Conservation (phyloP, 2,329 filamentous ascomycete genomes). For the Sporothrix euskadiensis region DNA sequence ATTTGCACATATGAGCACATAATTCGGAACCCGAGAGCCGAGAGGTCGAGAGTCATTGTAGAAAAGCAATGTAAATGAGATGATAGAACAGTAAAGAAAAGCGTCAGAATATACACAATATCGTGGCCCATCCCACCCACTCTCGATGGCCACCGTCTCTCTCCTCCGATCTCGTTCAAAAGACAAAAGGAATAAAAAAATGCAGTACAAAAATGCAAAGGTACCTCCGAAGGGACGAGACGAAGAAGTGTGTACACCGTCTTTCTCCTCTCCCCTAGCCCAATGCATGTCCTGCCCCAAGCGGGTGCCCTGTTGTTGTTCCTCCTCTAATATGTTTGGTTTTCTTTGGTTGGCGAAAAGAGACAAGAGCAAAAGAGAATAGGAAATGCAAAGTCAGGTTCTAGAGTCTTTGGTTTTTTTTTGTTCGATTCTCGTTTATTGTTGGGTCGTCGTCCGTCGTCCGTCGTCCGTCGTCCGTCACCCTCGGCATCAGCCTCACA, state of each 20-base stretch:
- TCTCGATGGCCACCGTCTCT: neutral
- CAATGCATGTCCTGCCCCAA: slow-evolving; percentile 14
- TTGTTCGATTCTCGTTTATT: slow-evolving; percentile 1
- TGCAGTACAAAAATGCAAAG: neutral
- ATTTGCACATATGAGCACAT: neutral
- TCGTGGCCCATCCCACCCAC: neutral
- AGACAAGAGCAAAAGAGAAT: neutral
- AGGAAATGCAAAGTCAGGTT: neutral
- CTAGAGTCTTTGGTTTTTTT: slow-evolving; percentile 12
- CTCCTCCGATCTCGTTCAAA: neutral
- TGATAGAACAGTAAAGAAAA: neutral
- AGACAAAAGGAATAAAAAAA: neutral
- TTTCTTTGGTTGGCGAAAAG: neutral
- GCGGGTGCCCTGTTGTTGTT: neutral
- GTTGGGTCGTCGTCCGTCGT: neutral
- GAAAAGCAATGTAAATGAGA: neutral
- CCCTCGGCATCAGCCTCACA: neutral
- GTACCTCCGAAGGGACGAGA: neutral
- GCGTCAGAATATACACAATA: slow-evolving; percentile 18
- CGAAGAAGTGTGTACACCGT: neutral
- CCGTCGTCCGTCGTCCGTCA: neutral
- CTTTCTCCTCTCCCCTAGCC: neutral
- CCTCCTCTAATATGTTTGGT: slow-evolving; percentile 19
- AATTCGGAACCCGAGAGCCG: neutral
- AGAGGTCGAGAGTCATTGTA: neutral